Evolutionary conservation across 768 basidiomycete species (phyloP).

Genomic region (Amanita muscaria): DNA sequence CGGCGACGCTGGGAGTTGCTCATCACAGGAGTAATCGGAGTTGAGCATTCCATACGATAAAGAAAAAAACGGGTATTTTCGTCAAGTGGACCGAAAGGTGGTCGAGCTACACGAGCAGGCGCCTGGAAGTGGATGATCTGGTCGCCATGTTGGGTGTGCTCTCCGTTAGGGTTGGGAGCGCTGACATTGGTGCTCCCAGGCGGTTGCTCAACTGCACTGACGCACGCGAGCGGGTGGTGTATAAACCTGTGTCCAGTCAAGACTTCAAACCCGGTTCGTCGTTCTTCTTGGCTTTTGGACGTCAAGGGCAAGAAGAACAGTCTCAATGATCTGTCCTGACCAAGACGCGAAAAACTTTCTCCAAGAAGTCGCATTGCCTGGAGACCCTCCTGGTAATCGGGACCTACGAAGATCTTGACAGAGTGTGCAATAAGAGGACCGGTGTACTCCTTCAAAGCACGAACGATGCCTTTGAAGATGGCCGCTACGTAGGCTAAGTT

Average conservation of each 20-base stretch:
- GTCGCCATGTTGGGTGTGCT: constrained; percentile 78
- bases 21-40: constrained; percentile 99
- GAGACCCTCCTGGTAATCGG: constrained; percentile 96
- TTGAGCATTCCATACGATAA: constrained; percentile 92
- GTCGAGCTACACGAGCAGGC: constrained; percentile 38
- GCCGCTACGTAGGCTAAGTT: constrained; percentile 99
- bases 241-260: constrained; percentile 26
- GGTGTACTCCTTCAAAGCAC: constrained; percentile 91
- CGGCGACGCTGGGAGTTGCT: constrained; percentile 83
- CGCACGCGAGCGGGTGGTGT: constrained; percentile 32
- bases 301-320: constrained; percentile 96
- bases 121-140: constrained; percentile 86
- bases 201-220: constrained; percentile 19
- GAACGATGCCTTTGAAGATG: constrained; percentile 99
- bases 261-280: constrained; percentile 22
- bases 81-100: constrained; percentile 88
- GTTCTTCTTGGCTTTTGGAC: constrained; percentile 49
- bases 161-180: constrained; percentile 65
- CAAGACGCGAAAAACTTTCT: constrained; percentile 96
- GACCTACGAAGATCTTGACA: constrained; percentile 95
- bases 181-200: constrained; percentile 42
- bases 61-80: constrained; percentile 92
- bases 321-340: constrained; percentile 99
- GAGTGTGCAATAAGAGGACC: constrained; percentile 69
- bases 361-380: constrained; percentile 98